These are phyloP conservation scores for Leptographium galeiforme DNA, from an alignment of 2,329 filamentous ascomycete genomes.

Conservation along the genomic window DNA sequence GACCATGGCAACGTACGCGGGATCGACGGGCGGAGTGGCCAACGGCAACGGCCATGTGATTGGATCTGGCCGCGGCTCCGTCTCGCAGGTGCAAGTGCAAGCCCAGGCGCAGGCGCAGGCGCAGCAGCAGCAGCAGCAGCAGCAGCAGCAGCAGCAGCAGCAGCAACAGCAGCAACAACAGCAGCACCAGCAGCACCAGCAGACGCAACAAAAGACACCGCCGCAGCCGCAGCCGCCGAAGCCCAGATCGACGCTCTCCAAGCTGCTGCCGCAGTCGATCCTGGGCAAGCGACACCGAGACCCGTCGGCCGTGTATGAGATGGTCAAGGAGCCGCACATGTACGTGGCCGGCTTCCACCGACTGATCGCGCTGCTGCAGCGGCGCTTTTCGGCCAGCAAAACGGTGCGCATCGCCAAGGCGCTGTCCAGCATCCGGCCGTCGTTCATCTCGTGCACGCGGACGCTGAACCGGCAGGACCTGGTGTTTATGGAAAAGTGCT, in stretches of 20 bases:
- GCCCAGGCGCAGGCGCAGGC: neutral
- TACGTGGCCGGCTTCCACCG: conserved; percentile 87
- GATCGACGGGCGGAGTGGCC: conserved; percentile 2
- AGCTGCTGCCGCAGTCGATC: conserved; percentile 32
- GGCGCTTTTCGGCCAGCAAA: conserved; percentile 64
- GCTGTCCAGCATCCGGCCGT: conserved; percentile 78
- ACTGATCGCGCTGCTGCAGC: conserved; percentile 66
- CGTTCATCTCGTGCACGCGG: conserved; percentile 82
- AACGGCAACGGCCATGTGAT: conserved; percentile 1
- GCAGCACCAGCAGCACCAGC: neutral
- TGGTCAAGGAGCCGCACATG: conserved; percentile 79
- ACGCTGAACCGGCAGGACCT: conserved; percentile 81
- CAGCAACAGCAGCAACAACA: too few species aligned
- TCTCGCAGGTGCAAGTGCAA: conserved; percentile 5
- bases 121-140: neutral
- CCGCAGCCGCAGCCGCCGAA: conserved; percentile 20
- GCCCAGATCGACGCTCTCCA: conserved; percentile 27
- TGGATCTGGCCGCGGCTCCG: conserved; percentile 3
- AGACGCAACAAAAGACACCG: conserved; percentile 1
- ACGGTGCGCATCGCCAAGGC: conserved; percentile 75
- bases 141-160: neutral
- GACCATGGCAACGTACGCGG: conserved; percentile 22
- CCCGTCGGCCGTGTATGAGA: conserved; percentile 75
- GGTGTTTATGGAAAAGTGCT: conserved; percentile 95
- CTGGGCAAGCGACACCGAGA: conserved; percentile 52